Percentiles rank a stretch among this genome's conserved stretches.
phyloP scores from a whole-genome alignment of 805 yeast species.

The Yarrowia divulgata region DNA sequence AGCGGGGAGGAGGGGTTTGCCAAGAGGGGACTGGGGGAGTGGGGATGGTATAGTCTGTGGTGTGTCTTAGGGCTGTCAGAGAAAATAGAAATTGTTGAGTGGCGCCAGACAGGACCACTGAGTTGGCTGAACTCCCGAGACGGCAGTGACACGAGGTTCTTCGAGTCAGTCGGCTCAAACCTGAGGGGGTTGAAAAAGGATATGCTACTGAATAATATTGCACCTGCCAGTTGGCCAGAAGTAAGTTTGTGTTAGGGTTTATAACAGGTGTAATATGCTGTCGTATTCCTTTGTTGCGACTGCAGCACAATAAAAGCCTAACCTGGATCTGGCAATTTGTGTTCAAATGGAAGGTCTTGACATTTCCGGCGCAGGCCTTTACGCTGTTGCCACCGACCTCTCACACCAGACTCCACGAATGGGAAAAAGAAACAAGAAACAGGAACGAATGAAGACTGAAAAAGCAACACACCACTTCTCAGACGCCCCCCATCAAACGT shows the following conservation, averaged over 20 bases:
- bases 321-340: constrained; percentile 35
- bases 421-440: neutral
- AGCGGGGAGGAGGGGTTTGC: neutral
- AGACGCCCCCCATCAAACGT: neutral
- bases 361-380: constrained; percentile 25
- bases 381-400: constrained; percentile 10
- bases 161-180: neutral
- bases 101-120: too few species aligned
- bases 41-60: too few species aligned
- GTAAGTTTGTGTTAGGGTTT: neutral
- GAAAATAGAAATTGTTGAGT: too few species aligned
- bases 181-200: neutral
- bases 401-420: neutral
- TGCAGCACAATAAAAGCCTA: constrained; percentile 30
- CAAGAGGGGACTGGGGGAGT: too few species aligned
- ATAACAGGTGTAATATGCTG: neutral
- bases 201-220: neutral
- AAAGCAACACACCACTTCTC: neutral
- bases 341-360: constrained; percentile 6
- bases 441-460: neutral
- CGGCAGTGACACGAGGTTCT: too few species aligned
- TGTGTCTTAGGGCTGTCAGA: too few species aligned
- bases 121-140: too few species aligned
- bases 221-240: neutral
- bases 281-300: constrained; percentile 6